These are phyloP conservation scores for Verticillium albo-atrum DNA, from an alignment of 2,329 filamentous ascomycete genomes.

Conservation along the genomic window DNA sequence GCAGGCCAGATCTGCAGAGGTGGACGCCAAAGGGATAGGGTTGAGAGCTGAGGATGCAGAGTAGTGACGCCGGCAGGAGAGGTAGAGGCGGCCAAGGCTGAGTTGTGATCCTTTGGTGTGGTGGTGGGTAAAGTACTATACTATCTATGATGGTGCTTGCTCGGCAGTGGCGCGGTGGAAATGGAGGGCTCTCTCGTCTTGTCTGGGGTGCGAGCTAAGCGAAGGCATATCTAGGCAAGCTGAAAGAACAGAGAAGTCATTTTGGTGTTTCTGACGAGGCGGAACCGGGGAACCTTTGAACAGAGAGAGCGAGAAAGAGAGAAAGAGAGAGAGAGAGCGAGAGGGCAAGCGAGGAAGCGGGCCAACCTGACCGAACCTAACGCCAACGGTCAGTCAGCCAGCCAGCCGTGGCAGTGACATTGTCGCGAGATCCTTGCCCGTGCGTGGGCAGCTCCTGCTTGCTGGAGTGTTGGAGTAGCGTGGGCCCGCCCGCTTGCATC, in stretches of 20 bases:
- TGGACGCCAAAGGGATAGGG: background rate
- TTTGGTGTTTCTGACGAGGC: too few relatives aligned
- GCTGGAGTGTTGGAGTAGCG: background rate
- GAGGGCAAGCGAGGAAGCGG: too few relatives aligned
- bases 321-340: too few relatives aligned
- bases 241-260: background rate
- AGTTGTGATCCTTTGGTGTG: background rate
- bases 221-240: background rate
- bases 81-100: background rate
- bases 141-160: background rate
- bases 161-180: background rate
- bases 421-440: background rate
- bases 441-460: background rate
- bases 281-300: too few relatives aligned
- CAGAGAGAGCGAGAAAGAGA: too few relatives aligned
- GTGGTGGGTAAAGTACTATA: too few relatives aligned
- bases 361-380: too few relatives aligned
- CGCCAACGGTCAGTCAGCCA: too few relatives aligned
- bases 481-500: background rate
- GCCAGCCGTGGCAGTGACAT: background rate
- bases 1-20: background rate
- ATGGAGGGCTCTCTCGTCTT: background rate
- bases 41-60: background rate
- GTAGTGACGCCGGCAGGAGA: background rate
- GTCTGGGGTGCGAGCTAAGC: background rate